Conservation (phyloP, 192 early-diverging fungal species). For the Kappamyces sp. region DNA sequence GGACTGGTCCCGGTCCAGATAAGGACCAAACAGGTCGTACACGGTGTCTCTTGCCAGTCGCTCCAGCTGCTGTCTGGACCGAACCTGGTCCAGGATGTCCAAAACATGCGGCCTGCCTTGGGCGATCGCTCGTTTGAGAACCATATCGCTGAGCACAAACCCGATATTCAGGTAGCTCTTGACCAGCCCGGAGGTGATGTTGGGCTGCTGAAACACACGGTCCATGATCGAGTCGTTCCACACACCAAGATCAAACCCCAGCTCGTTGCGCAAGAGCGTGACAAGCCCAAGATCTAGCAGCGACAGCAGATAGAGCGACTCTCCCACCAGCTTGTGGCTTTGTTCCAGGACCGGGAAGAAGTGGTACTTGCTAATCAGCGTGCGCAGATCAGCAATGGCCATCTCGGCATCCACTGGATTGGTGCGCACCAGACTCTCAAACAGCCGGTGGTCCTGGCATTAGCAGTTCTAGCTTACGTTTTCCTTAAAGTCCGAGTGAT, state of each 20-base stretch:
- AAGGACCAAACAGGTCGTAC: constrained; percentile 46
- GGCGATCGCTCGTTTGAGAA: constrained; percentile 41
- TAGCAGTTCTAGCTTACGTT: constrained; percentile 4
- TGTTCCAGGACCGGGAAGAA: constrained; percentile 12
- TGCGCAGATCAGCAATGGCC: background rate
- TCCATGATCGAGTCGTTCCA: constrained; percentile 5
- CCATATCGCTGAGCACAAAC: constrained; percentile 22
- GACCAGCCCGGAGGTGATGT: background rate
- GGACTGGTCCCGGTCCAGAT: background rate
- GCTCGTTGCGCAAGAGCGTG: constrained; percentile 5
- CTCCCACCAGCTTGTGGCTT: constrained; percentile 2
- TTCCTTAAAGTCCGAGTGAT: constrained; percentile 8
- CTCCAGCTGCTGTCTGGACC: constrained; percentile 19
- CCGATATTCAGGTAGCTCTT: constrained; percentile 11
- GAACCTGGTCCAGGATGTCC: constrained; percentile 22
- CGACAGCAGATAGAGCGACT: constrained; percentile 8
- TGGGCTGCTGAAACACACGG: constrained; percentile 2
- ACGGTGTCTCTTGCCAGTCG: constrained; percentile 36
- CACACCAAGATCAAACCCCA: constrained; percentile 1
- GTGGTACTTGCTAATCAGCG: constrained; percentile 7
- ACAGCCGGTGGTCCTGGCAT: constrained; percentile 12
- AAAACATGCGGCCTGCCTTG: constrained; percentile 29
- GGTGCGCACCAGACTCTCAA: constrained; percentile 13
- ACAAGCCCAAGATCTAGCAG: constrained; percentile 3
- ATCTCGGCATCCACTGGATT: background rate